phyloP scores from a whole-genome alignment of 2,329 filamentous ascomycete genomes.

The Penicillium sp. region DNA sequence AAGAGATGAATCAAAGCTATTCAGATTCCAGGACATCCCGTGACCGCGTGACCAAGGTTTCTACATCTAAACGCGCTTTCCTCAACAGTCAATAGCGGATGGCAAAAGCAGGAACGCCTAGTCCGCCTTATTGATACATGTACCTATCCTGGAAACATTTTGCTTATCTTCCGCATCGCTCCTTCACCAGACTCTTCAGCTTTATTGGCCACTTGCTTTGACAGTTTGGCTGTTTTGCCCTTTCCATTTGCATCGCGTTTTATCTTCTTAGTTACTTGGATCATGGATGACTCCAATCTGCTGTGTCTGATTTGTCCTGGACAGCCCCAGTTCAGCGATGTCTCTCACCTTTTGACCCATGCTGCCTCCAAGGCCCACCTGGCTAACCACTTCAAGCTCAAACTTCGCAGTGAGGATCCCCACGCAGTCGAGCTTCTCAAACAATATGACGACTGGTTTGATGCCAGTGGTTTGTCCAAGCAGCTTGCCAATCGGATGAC shows the following conservation, averaged over 20 bases:
- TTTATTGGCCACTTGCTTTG: conserved; percentile 11
- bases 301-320: conserved; percentile 81
- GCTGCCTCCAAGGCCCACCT: conserved; percentile 91
- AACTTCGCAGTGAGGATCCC: conserved; percentile 68
- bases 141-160: neutral
- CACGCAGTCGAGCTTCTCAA: conserved; percentile 62
- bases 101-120: neutral
- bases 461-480: conserved; percentile 65
- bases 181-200: conserved; percentile 18
- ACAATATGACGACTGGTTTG: conserved; percentile 77
- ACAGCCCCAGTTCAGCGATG: conserved; percentile 77
- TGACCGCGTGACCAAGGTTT: neutral
- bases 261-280: conserved; percentile 12
- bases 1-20: neutral
- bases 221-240: conserved; percentile 26
- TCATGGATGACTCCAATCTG: conserved; percentile 60
- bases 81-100: neutral
- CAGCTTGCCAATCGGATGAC: conserved; percentile 76
- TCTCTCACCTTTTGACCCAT: conserved; percentile 89
- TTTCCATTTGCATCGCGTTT: conserved; percentile 18
- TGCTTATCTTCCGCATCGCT: conserved; percentile 15
- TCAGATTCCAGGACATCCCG: neutral
- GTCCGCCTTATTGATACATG: neutral
- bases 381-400: conserved; percentile 76
- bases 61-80: neutral